These are phyloP conservation scores for Plenodomus tracheiphilus DNA, from an alignment of 2,329 filamentous ascomycete genomes.

Conservation along the genomic window DNA sequence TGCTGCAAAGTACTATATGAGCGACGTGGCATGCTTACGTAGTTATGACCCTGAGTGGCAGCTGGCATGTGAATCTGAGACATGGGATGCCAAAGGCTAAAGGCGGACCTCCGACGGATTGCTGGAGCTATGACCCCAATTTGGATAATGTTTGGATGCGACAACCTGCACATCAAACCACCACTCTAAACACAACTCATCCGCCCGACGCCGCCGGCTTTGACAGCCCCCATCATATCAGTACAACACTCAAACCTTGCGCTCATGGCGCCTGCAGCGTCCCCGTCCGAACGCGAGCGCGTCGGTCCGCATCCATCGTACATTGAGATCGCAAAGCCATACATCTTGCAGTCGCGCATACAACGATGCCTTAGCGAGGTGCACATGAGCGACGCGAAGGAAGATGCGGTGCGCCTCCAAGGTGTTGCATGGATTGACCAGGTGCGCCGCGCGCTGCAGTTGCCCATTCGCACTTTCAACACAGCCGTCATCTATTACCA, in stretches of 20 bases:
- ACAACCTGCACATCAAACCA: background rate
- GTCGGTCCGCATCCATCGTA: constrained; percentile 63
- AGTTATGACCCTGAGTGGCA: background rate
- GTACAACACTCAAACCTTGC: background rate
- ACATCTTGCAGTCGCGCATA: constrained; percentile 80
- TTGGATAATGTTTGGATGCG: constrained; percentile 1
- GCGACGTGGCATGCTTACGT: background rate
- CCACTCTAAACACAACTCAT: background rate
- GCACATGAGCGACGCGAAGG: constrained; percentile 73
- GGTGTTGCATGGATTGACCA: constrained; percentile 89
- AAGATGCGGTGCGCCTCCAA: constrained; percentile 79
- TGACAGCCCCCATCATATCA: no score
- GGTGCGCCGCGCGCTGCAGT: constrained; percentile 73
- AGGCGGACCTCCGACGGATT: background rate
- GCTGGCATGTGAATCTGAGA: background rate
- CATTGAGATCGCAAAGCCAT: constrained; percentile 70
- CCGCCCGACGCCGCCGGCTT: background rate
- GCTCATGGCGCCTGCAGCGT: constrained; percentile 37
- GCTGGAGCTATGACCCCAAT: constrained; percentile 22
- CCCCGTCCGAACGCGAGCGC: constrained; percentile 29
- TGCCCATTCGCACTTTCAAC: constrained; percentile 89
- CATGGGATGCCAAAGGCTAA: background rate
- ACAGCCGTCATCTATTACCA: constrained; percentile 93
- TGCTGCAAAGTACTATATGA: background rate
- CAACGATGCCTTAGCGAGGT: constrained; percentile 71